Evolutionary conservation across 768 basidiomycete species (phyloP).

Genomic region (Kwoniella sp.): DNA sequence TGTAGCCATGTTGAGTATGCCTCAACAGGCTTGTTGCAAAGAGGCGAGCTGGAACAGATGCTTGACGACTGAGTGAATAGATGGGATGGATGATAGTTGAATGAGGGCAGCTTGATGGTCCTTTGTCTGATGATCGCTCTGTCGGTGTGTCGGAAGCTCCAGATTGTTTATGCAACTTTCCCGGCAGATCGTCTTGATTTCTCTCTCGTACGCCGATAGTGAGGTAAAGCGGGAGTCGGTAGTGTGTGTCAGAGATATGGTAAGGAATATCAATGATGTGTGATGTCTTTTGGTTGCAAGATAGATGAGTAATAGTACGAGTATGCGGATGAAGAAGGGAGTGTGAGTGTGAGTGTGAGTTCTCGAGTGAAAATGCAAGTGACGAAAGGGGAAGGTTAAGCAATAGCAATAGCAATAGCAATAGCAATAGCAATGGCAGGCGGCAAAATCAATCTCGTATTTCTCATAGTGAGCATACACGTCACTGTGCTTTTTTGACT

Average conservation of each 20-base stretch:
- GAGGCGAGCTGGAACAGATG: too few relatives aligned
- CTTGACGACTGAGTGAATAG: background rate
- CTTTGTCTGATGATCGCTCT: background rate
- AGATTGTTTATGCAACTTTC: background rate
- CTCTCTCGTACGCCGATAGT: too few relatives aligned
- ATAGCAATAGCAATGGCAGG: background rate
- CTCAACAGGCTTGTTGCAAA: background rate
- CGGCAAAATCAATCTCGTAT: constrained; percentile 13
- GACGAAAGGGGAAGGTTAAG: constrained; percentile 5
- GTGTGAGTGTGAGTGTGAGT: background rate
- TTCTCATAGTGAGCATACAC: background rate
- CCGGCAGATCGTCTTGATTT: too few relatives aligned
- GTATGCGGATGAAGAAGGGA: background rate
- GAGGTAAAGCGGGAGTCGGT: too few relatives aligned
- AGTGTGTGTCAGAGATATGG: too few relatives aligned
- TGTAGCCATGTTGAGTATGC: background rate
- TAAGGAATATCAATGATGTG: background rate
- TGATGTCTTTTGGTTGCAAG: background rate
- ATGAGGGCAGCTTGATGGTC: background rate
- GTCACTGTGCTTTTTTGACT: constrained; percentile 1
- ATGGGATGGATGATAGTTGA: background rate
- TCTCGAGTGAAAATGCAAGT: background rate
- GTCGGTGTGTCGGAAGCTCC: background rate
- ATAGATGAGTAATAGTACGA: background rate
- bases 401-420: background rate